phyloP scores from a whole-genome alignment of 2,329 filamentous ascomycete genomes.

The Colletotrichum lini region DNA sequence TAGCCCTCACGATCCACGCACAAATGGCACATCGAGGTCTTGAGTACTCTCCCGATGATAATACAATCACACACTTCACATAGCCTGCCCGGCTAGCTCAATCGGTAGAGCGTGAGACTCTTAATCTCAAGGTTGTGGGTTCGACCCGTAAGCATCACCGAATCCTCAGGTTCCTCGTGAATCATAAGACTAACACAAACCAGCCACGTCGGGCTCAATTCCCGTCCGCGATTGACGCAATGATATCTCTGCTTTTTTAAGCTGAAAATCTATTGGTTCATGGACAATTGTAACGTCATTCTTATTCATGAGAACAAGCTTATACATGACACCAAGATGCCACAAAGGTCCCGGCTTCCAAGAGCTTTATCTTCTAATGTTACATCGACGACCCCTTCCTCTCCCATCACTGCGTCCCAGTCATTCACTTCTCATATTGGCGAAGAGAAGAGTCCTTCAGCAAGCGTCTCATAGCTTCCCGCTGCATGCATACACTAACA shows the following conservation, averaged over 20 bases:
- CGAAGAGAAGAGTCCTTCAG: constrained; percentile 46
- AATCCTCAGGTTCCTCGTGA: no score
- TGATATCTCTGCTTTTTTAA: no score
- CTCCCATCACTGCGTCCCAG: background rate
- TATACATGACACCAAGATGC: no score
- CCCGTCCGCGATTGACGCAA: background rate
- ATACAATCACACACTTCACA: background rate
- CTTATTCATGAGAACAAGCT: accelerated
- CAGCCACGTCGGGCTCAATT: background rate
- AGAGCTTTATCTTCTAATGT: accelerated
- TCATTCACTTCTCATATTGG: background rate
- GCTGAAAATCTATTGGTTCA: no score
- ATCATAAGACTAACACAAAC: background rate
- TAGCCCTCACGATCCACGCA: background rate
- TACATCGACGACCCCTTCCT: accelerated
- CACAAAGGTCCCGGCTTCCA: no score
- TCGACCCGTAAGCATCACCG: constrained; percentile 51
- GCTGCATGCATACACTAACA: constrained; percentile 52
- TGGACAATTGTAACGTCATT: no score
- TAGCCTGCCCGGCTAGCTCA: constrained; percentile 70
- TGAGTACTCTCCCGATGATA: accelerated
- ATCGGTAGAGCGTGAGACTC: constrained; percentile 83
- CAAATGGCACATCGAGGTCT: background rate
- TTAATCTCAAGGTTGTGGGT: constrained; percentile 73
- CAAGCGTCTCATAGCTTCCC: constrained; percentile 47